Evolutionary conservation across 2,329 filamentous ascomycete genomes (phyloP), one percentile per base, ranked within the genome.

Genomic region (Aspergillus fumigatus): DNA sequence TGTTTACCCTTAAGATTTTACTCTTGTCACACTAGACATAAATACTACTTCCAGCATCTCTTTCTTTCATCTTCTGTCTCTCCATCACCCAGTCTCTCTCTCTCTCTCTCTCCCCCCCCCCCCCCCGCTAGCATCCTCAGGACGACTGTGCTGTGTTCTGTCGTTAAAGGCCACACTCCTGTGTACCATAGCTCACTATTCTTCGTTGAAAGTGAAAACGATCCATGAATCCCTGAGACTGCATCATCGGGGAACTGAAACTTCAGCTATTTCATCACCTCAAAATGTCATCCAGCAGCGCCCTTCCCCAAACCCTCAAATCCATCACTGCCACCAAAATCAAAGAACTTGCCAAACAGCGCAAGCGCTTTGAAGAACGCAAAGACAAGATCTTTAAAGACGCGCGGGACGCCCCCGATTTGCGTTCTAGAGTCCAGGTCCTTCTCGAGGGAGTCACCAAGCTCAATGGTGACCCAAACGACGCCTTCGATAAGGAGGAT

Each of bases 281-380:
- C 48, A 64, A 41, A 43, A 75, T 75, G 70, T 38, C 69, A 45
- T 67, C 70, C 21, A 61, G 61, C 23, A 62, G 68, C 23, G 73
- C 73, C 47, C 74, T 83, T 38, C 81, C 82, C 5, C 74, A 81
- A 54, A 83, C 82, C 14, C 77, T 84, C 27, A 77, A 80, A 53
- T 79, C 79, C 35, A 82, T 84, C 65, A 84, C 81, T 21, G 72
- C 73, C 41, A 81, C 80, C 56, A 86, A 85, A 64, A 79, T 86
- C 57, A 73, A 73, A n/a, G 81, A 85, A 62, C 75, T 86, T 7
- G 74, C 77, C 27, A 80, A 80, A 60, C 78, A 83, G 58, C 80
- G 79, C 26, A 68, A 69, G 0, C 67, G 77, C 2, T 85, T 82
- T 62, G 76, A 81, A 53, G 67, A 70, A 35, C 76, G 74, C 41